Evolutionary conservation across 2,329 filamentous ascomycete genomes (phyloP).

Genomic region (Penicillium janthinellum): DNA sequence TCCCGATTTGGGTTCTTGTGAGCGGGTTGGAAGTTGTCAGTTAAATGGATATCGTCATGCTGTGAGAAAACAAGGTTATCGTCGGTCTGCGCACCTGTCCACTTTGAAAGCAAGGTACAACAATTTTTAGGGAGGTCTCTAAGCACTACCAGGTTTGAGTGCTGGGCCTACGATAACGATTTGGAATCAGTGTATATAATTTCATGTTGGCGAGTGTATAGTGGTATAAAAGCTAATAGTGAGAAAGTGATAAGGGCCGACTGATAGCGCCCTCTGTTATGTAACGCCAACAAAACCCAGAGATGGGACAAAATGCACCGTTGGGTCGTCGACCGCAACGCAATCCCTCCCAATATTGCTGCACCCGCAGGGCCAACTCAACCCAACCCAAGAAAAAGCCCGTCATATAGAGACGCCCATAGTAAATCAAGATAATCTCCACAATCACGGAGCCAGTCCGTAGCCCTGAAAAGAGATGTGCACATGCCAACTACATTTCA

Average conservation of each 20-base stretch:
- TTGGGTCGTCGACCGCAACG: background rate
- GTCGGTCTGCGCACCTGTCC: too few species aligned
- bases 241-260: background rate
- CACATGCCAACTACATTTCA: background rate
- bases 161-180: too few species aligned
- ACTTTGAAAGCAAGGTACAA: background rate
- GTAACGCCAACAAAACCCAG: conserved; percentile 6
- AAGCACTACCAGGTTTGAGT: background rate
- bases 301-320: background rate
- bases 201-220: conserved; percentile 12
- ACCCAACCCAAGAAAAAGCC: background rate
- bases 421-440: conserved; percentile 2
- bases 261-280: conserved; percentile 8
- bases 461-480: conserved; percentile 1
- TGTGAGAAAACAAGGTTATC: background rate
- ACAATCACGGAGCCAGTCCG: conserved; percentile 18
- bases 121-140: background rate
- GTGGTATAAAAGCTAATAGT: conserved; percentile 18
- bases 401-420: conserved; percentile 11
- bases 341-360: background rate
- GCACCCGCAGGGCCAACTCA: background rate
- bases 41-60: background rate
- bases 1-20: background rate
- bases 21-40: background rate
- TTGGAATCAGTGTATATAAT: background rate